These are phyloP conservation scores for Cucumis cinereus DNA, from an alignment of 306 rosid species.

Conservation along the genomic window DNA sequence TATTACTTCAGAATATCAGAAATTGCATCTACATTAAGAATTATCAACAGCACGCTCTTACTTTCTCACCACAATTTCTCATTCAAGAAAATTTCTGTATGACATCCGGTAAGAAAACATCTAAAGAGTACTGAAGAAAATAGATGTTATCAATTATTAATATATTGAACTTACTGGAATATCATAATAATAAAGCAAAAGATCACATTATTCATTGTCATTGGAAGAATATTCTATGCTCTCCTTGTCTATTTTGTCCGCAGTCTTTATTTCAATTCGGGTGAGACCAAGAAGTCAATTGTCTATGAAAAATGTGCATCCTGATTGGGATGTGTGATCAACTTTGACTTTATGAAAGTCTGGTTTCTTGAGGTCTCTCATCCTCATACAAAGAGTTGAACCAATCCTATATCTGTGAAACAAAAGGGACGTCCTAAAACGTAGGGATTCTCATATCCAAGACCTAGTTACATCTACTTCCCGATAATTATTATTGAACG, in stretches of 20 bases:
- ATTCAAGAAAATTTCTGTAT: background rate
- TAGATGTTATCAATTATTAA: background rate
- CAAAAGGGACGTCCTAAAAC: background rate
- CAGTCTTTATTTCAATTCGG: background rate
- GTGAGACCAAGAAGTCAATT: background rate
- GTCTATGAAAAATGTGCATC: background rate
- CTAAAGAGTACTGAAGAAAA: background rate
- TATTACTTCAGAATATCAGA: background rate
- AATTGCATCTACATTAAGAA: background rate
- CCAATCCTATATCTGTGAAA: background rate
- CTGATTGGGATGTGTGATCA: background rate
- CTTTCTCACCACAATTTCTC: background rate
- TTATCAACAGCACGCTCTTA: background rate
- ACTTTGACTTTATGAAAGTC: background rate
- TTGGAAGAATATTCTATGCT: background rate
- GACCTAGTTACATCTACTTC: background rate
- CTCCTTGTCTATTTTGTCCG: background rate
- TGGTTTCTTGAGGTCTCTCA: background rate
- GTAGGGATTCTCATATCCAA: background rate
- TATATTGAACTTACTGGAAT: background rate
- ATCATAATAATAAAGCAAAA: background rate
- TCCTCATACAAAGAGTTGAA: background rate
- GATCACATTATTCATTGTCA: background rate
- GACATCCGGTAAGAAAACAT: background rate
- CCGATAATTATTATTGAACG: background rate